Conservation (phyloP, 2,329 filamentous ascomycete genomes). For the Graphilbum ipis-grandicollis region DNA sequence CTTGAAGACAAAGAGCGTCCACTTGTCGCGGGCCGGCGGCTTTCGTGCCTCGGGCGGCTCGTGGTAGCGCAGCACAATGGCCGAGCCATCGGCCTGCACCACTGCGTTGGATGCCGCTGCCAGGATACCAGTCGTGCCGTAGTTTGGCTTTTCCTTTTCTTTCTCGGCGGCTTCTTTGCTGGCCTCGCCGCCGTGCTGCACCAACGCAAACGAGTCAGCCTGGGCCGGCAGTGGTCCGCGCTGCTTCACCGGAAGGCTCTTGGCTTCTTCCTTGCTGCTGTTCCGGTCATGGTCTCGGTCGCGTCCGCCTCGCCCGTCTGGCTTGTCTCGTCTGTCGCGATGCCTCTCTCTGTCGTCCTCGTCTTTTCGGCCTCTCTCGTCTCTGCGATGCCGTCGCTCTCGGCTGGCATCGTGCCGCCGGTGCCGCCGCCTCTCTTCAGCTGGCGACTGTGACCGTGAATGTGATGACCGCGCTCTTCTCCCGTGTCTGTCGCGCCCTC, state of each 20-base stretch:
- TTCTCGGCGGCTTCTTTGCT: conserved; percentile 21
- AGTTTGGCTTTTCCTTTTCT: conserved; percentile 78
- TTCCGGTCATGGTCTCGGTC: background rate
- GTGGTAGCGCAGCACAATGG: conserved; percentile 53
- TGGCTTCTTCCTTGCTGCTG: background rate
- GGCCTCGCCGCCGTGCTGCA: conserved; percentile 20
- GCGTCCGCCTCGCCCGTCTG: background rate
- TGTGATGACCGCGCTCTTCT: background rate
- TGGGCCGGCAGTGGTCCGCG: conserved; percentile 41
- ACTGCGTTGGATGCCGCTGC: conserved; percentile 69
- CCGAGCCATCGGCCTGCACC: conserved; percentile 5
- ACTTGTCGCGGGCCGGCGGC: conserved; percentile 57
- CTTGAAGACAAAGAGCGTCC: conserved; percentile 92
- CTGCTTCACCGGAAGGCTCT: conserved; percentile 12
- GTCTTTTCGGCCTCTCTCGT: conserved; percentile 3
- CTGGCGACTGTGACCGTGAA: background rate
- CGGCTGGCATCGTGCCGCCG: too few relatives aligned
- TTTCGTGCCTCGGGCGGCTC: conserved; percentile 89
- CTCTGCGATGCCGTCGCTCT: too few relatives aligned
- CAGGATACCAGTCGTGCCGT: conserved; percentile 59
- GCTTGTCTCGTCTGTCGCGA: background rate
- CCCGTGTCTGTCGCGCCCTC: background rate
- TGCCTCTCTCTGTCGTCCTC: conserved; percentile 1
- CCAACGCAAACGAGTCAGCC: conserved; percentile 39
- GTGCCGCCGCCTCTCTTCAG: conserved; percentile 7